Evolutionary conservation across 306 rosid genomes (phyloP).

Genomic region (Trifolium subterraneum): DNA sequence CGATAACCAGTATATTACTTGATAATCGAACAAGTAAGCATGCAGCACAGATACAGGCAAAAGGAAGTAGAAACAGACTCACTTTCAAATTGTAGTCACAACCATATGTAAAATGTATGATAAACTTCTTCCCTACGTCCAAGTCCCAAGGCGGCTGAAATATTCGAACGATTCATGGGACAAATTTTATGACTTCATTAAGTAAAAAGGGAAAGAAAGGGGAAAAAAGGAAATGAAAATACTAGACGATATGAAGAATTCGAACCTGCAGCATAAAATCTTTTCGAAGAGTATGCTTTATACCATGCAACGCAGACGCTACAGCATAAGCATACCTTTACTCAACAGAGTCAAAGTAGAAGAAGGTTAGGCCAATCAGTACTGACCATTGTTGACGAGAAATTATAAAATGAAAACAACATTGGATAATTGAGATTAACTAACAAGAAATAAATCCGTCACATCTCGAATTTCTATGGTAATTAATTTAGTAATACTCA

Average conservation of each 20-base stretch:
- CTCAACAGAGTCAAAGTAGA: constrained; percentile 43
- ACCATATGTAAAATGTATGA: constrained; percentile 88
- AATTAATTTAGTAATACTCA: constrained; percentile 50
- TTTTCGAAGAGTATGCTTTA: constrained; percentile 71
- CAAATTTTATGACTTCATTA: constrained; percentile 32
- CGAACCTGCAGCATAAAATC: constrained; percentile 93
- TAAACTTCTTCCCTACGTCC: constrained; percentile 56
- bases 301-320: constrained; percentile 92
- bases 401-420: constrained; percentile 41
- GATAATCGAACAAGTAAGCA: constrained; percentile 16
- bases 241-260: constrained; percentile 24
- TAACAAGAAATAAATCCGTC: constrained; percentile 4
- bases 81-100: constrained; percentile 86
- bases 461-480: background rate
- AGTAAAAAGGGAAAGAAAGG: constrained; percentile 21
- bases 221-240: background rate
- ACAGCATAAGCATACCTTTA: constrained; percentile 93
- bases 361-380: constrained; percentile 38
- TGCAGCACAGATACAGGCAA: background rate
- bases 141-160: constrained; percentile 96
- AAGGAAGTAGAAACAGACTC: constrained; percentile 37
- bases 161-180: constrained; percentile 32
- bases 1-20: constrained; percentile 18
- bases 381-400: constrained; percentile 32
- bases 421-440: constrained; percentile 35